phyloP scores from a whole-genome alignment of 495 filamentous ascomycete species.

The Talaromyces liani region DNA sequence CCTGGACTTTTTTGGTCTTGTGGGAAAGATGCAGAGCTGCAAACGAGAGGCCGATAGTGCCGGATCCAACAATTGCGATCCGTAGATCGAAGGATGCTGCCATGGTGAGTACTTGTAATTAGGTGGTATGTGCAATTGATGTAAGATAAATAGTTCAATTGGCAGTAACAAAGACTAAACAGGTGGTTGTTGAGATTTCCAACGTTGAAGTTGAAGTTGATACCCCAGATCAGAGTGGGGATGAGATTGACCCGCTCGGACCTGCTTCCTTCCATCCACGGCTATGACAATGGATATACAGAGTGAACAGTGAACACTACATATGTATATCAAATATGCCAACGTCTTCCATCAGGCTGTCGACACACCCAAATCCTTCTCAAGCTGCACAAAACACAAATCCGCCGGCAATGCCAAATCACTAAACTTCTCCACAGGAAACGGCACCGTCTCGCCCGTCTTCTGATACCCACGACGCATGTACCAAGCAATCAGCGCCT shows the following conservation, averaged over 20 bases:
- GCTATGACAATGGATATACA: background rate
- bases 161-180: background rate
- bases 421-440: conserved; percentile 25
- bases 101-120: background rate
- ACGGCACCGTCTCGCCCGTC: conserved; percentile 31
- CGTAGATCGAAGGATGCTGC: conserved; percentile 3
- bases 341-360: background rate
- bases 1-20: conserved; percentile 31
- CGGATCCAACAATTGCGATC: conserved; percentile 47
- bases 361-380: conserved; percentile 11
- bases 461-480: conserved; percentile 29
- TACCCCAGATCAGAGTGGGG: background rate
- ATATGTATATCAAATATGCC: background rate
- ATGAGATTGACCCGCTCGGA: background rate
- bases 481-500: conserved; percentile 37
- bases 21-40: conserved; percentile 46
- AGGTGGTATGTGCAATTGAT: background rate
- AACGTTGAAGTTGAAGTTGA: background rate
- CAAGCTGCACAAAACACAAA: conserved; percentile 30
- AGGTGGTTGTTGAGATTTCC: background rate
- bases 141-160: background rate
- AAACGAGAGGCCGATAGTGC: conserved; percentile 57
- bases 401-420: conserved; percentile 25
- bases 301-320: too few species aligned
- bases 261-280: background rate